Percentiles rank a stretch among this genome's conserved stretches.
phyloP scores from a whole-genome alignment of 306 rosid genomes.

The Astragalus glycyphyllos region DNA sequence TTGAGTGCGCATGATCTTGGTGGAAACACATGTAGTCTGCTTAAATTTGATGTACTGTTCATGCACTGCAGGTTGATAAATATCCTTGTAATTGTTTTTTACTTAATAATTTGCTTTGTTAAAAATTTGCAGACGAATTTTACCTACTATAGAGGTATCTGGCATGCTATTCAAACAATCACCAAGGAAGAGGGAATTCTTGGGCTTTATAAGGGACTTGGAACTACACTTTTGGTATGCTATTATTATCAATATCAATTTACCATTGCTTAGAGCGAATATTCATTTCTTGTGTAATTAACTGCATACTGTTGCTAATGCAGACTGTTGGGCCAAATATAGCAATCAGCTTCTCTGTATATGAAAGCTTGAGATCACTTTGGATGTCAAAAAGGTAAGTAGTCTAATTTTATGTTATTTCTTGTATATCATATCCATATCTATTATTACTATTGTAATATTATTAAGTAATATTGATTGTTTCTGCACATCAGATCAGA shows the following conservation, averaged over 20 bases:
- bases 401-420: slow-evolving; percentile 19
- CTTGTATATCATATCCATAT: slow-evolving; percentile 13
- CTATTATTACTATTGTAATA: neutral
- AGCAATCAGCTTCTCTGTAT: slow-evolving; percentile 95
- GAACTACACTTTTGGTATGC: slow-evolving; percentile 94
- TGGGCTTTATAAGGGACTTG: slow-evolving; percentile 96
- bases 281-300: slow-evolving; percentile 36
- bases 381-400: slow-evolving; percentile 82
- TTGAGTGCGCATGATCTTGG: neutral
- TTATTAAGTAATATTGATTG: slow-evolving; percentile 24
- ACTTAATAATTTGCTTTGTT: slow-evolving; percentile 37
- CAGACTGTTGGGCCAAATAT: slow-evolving; percentile 98
- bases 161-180: slow-evolving; percentile 82
- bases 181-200: slow-evolving; percentile 80
- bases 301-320: slow-evolving; percentile 38
- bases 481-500: slow-evolving; percentile 57
- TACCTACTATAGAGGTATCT: slow-evolving; percentile 80
- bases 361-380: slow-evolving; percentile 80
- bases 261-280: slow-evolving; percentile 18
- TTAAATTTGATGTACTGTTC: slow-evolving; percentile 9
- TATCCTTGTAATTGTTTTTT: slow-evolving; percentile 12
- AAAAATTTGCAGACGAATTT: slow-evolving; percentile 71
- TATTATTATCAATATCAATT: slow-evolving; percentile 33
- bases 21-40: slow-evolving; percentile 22
- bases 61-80: neutral